Evolutionary conservation across 805 yeast genomes (phyloP), one percentile per base, ranked within the genome.

Genomic region (Starmerella scarabaei): DNA sequence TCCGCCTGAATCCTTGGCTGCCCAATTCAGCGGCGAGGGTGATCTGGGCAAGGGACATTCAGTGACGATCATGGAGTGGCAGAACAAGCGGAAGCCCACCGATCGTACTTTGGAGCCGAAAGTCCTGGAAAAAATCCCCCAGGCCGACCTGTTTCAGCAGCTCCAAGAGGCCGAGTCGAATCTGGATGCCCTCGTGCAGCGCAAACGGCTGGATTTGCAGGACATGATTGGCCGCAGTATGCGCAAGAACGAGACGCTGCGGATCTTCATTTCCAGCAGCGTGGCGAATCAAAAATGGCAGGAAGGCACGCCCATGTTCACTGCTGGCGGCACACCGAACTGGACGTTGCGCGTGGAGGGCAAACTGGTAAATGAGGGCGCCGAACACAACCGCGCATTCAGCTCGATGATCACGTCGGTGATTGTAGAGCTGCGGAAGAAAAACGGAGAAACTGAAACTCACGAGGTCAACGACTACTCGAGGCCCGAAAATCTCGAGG

Each of bases 321-420:
- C 28, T 2, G 40, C 39, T 17, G 47, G 46, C 37, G 58, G 50
- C 8, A 50, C 35, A 26, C 50, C 52, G 16, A 20, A 30, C 36
- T 88, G 96, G 96, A 80, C 91, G 1, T 68, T 88, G 49, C 69
- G 93, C 42, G 71, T 91, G 20, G 97, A 91, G 60, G 98, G 98
- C 12, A 67, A 86, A 43, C 62, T 83, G 19, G 62, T 86, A 16
- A 63, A 69, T 48, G 73, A 75, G 51, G 69, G 65, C 37, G 67
- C 67, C 1, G 65, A 72, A 2, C 48, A 51, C 3, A 68, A 78
- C 52, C 68, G 71, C 23, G 76, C 78, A 50, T 81, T 86, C 60
- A 77, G 85, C 46, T 69, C 86, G 2, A 82, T 83, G 52, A 67
- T 91, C 51, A 76, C 86, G 6, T 86, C 88, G 15, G 72, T 91